Conservation (phyloP, 148 eudicot species). For the Arbutus unedo region DNA sequence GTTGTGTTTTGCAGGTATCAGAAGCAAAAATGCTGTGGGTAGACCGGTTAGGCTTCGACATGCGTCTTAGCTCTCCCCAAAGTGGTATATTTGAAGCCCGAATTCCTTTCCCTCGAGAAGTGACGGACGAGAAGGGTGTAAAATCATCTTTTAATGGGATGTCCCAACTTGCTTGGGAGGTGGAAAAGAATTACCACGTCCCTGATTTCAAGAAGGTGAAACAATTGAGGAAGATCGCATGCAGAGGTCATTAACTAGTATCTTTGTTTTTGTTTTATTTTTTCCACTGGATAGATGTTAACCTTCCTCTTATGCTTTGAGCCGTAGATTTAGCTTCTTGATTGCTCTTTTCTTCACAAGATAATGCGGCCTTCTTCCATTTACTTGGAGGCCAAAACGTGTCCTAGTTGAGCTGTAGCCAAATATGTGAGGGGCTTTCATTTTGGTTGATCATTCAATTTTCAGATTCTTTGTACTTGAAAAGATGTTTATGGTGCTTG, state of each 20-base stretch:
- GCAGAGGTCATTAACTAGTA: conserved; percentile 26
- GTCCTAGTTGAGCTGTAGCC: not conserved
- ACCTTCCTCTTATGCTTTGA: conserved; percentile 7
- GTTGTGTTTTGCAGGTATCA: conserved; percentile 47
- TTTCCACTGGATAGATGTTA: not conserved
- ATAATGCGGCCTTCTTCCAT: not conserved
- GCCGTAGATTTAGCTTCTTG: conserved; percentile 2
- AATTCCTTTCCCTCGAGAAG: conserved; percentile 94
- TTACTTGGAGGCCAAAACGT: conserved; percentile 4
- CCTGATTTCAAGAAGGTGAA: conserved; percentile 67
- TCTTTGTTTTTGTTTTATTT: not conserved
- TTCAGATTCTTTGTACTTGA: not conserved
- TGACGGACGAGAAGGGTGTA: conserved; percentile 76
- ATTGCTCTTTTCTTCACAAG: not conserved
- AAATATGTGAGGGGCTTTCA: conserved; percentile 3
- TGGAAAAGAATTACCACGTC: conserved; percentile 71
- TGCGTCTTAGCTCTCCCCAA: conserved; percentile 57
- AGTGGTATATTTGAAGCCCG: conserved; percentile 64
- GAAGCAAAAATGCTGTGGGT: conserved; percentile 89
- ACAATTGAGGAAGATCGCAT: conserved; percentile 55
- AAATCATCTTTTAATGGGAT: conserved; percentile 92
- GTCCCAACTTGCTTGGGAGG: conserved; percentile 99
- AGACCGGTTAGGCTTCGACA: conserved; percentile 86
- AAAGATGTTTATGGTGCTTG: not conserved
- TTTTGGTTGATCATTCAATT: not conserved